Base-by-base conservation (phyloP, 768 basidiomycete species). In the Cantharellus anzutake region DNA sequence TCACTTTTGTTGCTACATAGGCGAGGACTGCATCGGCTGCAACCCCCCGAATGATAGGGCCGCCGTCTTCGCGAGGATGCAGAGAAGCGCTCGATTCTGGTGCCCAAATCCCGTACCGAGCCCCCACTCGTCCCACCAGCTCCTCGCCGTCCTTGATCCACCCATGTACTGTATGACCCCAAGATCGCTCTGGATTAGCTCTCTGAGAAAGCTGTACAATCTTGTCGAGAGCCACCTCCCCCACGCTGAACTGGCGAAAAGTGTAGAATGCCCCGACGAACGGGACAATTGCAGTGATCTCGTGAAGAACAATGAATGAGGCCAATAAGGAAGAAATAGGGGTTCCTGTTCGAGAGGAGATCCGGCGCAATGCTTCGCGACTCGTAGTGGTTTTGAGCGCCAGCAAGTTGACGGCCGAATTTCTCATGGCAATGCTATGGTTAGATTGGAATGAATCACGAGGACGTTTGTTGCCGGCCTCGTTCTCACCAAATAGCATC, bases 291-390 rank as follows among this genome's bases (percentile, higher is more conserved):
- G 91, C 89, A 0, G 89, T 91, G 5, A 88, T 63, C 67, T 96
- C 91, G 67, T 96, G 92, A 2, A 96, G 74, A 58, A 92, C 71
- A 3, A 78, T 81, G 64, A 96, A 94, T 0, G 90, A 88, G 48
- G 86, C 63, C 4, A 78, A 63, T 63, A 96, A 77, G 5, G 88
- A 89, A 1, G 88, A 75, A 0, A 93, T 67, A 11, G 87, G 86
- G 2, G 85, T 75, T 16, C 84, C 80, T 16, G 88, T 88, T 42
- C 82, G 78, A 3, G 74, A 70, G 16, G 90, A 82, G 5, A 91
- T 66, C 1, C 75, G 71, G 16, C 74, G 71, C 40, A 92, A 76
- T 0, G 78, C 77, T 16, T 53, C 44, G 11, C 44, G 11, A 48
- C 29, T 11, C 44, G 11, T 48, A 29, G 44, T 29, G 44, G 0